Conservation (phyloP, 768 basidiomycete genomes). For the Podaxis sp. region DNA sequence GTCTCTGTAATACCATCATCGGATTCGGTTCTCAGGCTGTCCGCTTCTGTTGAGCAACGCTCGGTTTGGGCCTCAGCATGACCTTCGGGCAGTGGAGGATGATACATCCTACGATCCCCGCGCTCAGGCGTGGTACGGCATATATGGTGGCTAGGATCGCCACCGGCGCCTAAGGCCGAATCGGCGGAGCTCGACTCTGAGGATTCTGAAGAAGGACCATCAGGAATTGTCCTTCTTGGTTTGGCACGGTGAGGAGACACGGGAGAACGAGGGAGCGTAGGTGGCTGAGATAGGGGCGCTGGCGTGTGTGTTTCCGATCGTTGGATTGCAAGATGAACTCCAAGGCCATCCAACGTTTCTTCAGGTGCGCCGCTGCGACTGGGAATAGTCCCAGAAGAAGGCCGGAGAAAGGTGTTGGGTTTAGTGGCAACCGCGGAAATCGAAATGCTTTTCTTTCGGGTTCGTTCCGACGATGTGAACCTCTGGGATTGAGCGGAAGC, state of each 20-base stretch:
- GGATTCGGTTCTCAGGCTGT: constrained; percentile 4
- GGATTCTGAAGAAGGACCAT: not conserved
- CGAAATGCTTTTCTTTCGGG: constrained; percentile 2
- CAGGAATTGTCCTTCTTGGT: constrained; percentile 1
- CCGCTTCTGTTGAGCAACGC: not conserved
- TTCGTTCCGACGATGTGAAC: not conserved
- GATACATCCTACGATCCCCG: not conserved
- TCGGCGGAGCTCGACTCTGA: not conserved
- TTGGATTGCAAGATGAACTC: not conserved
- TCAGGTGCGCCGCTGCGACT: not conserved
- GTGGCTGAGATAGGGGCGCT: not conserved
- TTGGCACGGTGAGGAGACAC: constrained; percentile 11
- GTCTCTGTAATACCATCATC: constrained; percentile 1
- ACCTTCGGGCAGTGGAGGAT: not conserved
- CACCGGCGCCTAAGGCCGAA: not conserved
- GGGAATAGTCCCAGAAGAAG: not conserved
- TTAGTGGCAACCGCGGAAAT: not conserved
- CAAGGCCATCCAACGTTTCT: not conserved
- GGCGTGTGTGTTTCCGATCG: not conserved
- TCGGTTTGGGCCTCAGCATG: not conserved
- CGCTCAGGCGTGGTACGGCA: not conserved
- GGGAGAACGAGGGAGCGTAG: constrained; percentile 1
- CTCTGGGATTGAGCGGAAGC: not conserved
- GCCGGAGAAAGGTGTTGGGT: not conserved
- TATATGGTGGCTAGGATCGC: not conserved